Evolutionary conservation across 768 basidiomycete species (phyloP).

Genomic region (Neoboletus magnificus): DNA sequence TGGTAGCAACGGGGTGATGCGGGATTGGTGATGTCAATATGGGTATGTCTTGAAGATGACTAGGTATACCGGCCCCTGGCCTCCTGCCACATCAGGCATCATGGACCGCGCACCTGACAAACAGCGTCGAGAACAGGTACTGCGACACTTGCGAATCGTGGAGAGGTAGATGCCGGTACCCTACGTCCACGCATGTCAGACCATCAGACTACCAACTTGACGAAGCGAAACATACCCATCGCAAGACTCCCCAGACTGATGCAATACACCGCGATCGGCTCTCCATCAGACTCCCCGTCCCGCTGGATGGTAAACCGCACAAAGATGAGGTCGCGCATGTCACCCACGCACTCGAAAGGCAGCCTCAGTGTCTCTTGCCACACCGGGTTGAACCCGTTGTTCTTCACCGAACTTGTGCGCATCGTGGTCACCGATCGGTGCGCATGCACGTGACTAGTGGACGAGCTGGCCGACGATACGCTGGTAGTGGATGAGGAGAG

Average conservation of each 20-base stretch:
- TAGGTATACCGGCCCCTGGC: no score
- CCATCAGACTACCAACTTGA: background rate
- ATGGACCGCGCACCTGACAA: slow-evolving; percentile 61
- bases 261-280: slow-evolving; percentile 73
- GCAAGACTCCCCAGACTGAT: slow-evolving; percentile 67
- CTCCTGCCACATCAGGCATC: slow-evolving; percentile 18
- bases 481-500: slow-evolving; percentile 7
- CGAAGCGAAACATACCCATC: slow-evolving; percentile 50
- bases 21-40: background rate
- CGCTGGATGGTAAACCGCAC: slow-evolving; percentile 74
- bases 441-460: slow-evolving; percentile 15
- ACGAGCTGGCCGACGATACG: slow-evolving; percentile 1
- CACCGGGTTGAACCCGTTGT: slow-evolving; percentile 89
- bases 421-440: slow-evolving; percentile 48
- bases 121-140: slow-evolving; percentile 91
- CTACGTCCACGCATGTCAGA: slow-evolving; percentile 35
- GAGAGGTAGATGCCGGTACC: slow-evolving; percentile 86
- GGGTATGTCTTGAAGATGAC: background rate
- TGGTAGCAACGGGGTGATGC: background rate
- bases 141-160: slow-evolving; percentile 86
- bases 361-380: slow-evolving; percentile 74
- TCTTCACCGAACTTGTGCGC: slow-evolving; percentile 64
- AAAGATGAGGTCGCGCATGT: slow-evolving; percentile 82
- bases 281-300: slow-evolving; percentile 55
- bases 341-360: slow-evolving; percentile 73